Percentiles rank a stretch among this genome's conserved stretches.
Conservation (phyloP, 2,329 filamentous ascomycete genomes). For the Rutstroemia sp. region DNA sequence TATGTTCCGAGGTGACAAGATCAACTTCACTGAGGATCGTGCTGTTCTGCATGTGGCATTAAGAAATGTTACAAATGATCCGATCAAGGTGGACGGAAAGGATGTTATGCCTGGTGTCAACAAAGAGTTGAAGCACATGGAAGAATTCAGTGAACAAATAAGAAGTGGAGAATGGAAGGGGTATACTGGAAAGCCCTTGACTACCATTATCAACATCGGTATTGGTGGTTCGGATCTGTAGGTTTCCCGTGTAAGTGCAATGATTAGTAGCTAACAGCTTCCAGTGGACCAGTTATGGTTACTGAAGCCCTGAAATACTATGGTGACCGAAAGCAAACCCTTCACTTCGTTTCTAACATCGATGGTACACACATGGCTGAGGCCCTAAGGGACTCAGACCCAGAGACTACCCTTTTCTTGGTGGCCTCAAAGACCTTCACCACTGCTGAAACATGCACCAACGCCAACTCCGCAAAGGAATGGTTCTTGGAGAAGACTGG, state of each 20-base stretch:
- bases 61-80: slow-evolving; percentile 80
- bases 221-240: slow-evolving; percentile 98
- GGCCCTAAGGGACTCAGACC: slow-evolving; percentile 79
- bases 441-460: slow-evolving; percentile 93
- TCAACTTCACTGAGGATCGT: slow-evolving; percentile 97
- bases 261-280: slow-evolving; percentile 18
- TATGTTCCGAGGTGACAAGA: slow-evolving; percentile 97
- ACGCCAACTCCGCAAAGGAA: slow-evolving; percentile 91
- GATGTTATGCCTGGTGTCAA: slow-evolving; percentile 94
- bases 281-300: slow-evolving; percentile 94
- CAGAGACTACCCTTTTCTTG: slow-evolving; percentile 97
- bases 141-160: slow-evolving; percentile 93
- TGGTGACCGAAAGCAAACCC: slow-evolving; percentile 73
- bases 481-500: slow-evolving; percentile 86
- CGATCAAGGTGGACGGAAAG: slow-evolving; percentile 77
- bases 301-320: slow-evolving; percentile 96
- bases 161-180: slow-evolving; percentile 95
- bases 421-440: slow-evolving; percentile 99
- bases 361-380: slow-evolving; percentile 97
- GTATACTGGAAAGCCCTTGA: slow-evolving; percentile 93
- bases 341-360: slow-evolving; percentile 99
- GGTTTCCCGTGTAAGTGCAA: slow-evolving; percentile 33
- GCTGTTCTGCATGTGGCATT: slow-evolving; percentile 94
- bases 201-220: slow-evolving; percentile 93
- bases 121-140: slow-evolving; percentile 90